These are phyloP conservation scores for Nigrograna mackinnonii DNA, from an alignment of 2,329 filamentous ascomycete genomes.

Conservation along the genomic window DNA sequence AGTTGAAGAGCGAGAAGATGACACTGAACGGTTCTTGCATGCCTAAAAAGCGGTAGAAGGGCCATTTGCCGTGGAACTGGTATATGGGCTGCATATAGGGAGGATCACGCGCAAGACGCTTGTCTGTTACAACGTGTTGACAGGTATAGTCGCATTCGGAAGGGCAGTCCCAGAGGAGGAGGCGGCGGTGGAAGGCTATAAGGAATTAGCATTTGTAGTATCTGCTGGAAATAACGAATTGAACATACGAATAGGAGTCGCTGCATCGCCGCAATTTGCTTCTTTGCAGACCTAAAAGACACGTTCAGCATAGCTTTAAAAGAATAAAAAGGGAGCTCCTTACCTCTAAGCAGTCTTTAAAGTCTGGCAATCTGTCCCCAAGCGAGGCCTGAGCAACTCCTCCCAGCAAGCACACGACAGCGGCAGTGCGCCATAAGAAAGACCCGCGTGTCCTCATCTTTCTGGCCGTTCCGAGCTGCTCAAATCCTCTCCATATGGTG, in stretches of 20 bases:
- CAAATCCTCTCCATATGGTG: too few relatives aligned
- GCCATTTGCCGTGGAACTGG: slow-evolving; percentile 99
- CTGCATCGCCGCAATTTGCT: slow-evolving; percentile 75
- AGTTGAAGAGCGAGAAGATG: slow-evolving; percentile 90
- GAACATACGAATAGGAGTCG: slow-evolving; percentile 69
- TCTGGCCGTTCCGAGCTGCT: too few relatives aligned
- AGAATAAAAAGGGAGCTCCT: slow-evolving; percentile 15
- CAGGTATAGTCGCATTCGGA: slow-evolving; percentile 97
- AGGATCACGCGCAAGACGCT: slow-evolving; percentile 67
- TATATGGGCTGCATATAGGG: slow-evolving; percentile 70
- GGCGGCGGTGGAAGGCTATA: slow-evolving; percentile 77
- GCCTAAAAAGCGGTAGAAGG: slow-evolving; percentile 86
- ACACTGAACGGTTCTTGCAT: slow-evolving; percentile 96
- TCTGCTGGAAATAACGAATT: background rate
- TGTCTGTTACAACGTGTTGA: slow-evolving; percentile 85
- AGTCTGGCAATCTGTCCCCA: slow-evolving; percentile 86
- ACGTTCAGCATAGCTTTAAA: background rate
- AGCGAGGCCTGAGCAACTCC: slow-evolving; percentile 65
- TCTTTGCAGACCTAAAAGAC: slow-evolving; percentile 69
- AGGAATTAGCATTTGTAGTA: slow-evolving; percentile 5
- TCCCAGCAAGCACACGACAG: slow-evolving; percentile 27
- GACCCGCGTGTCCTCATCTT: slow-evolving; percentile 29
- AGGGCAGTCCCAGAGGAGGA: slow-evolving; percentile 90
- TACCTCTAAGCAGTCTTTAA: slow-evolving; percentile 84
- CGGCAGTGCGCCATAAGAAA: slow-evolving; percentile 26